Percentiles rank a stretch among this genome's conserved stretches.
Conservation (phyloP, 345 rosid species). For the Bruguiera sexangula region DNA sequence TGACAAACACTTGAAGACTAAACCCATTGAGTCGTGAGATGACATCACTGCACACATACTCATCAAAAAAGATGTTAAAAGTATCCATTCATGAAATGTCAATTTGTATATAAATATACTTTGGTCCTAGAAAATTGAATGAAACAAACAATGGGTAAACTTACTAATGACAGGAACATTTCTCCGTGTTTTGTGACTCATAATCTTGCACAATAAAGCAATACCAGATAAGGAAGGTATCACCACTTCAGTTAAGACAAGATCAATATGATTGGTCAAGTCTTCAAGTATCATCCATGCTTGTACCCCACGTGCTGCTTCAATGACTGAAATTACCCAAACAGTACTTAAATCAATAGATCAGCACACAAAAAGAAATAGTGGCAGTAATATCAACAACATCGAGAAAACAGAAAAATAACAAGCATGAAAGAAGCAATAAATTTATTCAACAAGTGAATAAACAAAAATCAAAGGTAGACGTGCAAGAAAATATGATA, state of each 20-base stretch:
- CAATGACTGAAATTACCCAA: constrained; percentile 40
- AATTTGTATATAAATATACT: background rate
- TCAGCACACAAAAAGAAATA: background rate
- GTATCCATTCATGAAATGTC: background rate
- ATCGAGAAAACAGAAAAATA: too few species aligned
- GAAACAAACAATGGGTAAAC: background rate
- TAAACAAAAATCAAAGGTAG: too few species aligned
- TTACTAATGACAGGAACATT: constrained; percentile 52
- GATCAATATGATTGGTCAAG: constrained; percentile 51
- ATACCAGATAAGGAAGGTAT: constrained; percentile 75
- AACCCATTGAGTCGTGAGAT: constrained; percentile 21
- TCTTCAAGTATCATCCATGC: constrained; percentile 75
- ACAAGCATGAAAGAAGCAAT: too few species aligned
- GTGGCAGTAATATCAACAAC: background rate
- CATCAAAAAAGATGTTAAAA: constrained; percentile 12
- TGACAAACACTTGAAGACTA: constrained; percentile 27
- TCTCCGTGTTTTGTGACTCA: constrained; percentile 60
- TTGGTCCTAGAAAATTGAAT: background rate
- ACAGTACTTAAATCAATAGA: background rate
- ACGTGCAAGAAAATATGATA: too few species aligned
- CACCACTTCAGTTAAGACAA: constrained; percentile 70
- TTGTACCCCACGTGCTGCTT: constrained; percentile 57
- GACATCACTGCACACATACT: constrained; percentile 29
- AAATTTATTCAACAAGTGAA: too few species aligned
- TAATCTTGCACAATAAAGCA: constrained; percentile 65